phyloP scores from a whole-genome alignment of 371 early-diverging fungal genomes.

The Apophysomyces variabilis region DNA sequence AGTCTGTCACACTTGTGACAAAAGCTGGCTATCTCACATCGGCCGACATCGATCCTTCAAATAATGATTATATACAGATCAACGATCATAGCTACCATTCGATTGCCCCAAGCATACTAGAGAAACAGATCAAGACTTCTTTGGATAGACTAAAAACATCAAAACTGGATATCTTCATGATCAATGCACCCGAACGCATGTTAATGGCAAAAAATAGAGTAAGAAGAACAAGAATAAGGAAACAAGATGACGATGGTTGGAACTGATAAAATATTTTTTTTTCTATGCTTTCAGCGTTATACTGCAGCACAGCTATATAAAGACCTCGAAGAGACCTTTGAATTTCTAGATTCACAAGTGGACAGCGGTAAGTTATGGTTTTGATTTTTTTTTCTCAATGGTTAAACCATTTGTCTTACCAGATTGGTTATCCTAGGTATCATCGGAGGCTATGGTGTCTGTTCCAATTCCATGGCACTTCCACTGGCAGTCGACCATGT shows the following conservation, averaged over 20 bases:
- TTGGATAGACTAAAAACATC: slow-evolving; percentile 64
- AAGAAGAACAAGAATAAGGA: slow-evolving; percentile 10
- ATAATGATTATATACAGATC: slow-evolving; percentile 54
- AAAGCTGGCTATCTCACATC: slow-evolving; percentile 71
- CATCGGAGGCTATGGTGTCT: slow-evolving; percentile 74
- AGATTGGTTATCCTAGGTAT: slow-evolving; percentile 32
- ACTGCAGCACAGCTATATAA: slow-evolving; percentile 56
- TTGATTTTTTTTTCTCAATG: no score
- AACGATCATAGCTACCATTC: slow-evolving; percentile 65
- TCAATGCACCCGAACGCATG: slow-evolving; percentile 84
- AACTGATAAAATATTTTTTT: background rate
- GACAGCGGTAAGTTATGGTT: slow-evolving; percentile 35
- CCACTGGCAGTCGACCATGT: slow-evolving; percentile 66
- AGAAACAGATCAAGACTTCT: slow-evolving; percentile 60
- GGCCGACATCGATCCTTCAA: slow-evolving; percentile 21
- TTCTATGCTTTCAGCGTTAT: slow-evolving; percentile 29
- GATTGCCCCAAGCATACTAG: slow-evolving; percentile 66
- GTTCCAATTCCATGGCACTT: slow-evolving; percentile 70
- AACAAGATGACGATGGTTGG: background rate
- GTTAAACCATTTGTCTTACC: background rate
- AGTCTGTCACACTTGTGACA: slow-evolving; percentile 68
- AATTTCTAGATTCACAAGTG: slow-evolving; percentile 69
- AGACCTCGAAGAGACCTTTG: slow-evolving; percentile 61
- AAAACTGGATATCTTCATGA: slow-evolving; percentile 73
- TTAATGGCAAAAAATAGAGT: slow-evolving; percentile 58